Evolutionary conservation across 2,329 filamentous ascomycete species (phyloP).

Genomic region (Herpomyces periplanetae): DNA sequence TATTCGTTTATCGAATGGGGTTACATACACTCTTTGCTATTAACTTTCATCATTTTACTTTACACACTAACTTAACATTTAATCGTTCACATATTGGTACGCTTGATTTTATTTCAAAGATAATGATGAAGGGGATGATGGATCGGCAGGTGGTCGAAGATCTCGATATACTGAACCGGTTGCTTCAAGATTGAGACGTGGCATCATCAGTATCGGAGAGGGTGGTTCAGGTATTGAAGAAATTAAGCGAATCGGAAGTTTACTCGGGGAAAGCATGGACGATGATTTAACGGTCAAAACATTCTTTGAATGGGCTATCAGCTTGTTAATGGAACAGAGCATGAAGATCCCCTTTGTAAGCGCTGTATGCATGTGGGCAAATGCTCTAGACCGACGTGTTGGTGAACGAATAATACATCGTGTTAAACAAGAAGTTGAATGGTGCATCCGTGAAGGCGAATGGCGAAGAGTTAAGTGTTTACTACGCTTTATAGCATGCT

Average conservation of each 20-base stretch:
- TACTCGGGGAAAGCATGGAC: constrained; percentile 10
- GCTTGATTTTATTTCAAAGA: too few relatives aligned
- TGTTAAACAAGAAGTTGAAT: constrained; percentile 19
- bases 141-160: constrained; percentile 1
- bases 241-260: constrained; percentile 1
- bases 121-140: constrained; percentile 1
- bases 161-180: constrained; percentile 1
- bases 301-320: constrained; percentile 5
- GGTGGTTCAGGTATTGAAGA: constrained; percentile 1
- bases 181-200: too few relatives aligned
- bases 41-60: too few relatives aligned
- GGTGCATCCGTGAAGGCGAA: constrained; percentile 24
- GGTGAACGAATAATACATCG: constrained; percentile 25
- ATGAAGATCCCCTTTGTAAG: constrained; percentile 91
- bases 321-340: constrained; percentile 31
- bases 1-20: too few relatives aligned
- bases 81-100: too few relatives aligned
- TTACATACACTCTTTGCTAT: too few relatives aligned
- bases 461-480: constrained; percentile 77
- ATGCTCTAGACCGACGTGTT: constrained; percentile 34
- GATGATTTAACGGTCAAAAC: constrained; percentile 5
- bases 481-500: constrained; percentile 50
- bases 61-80: too few relatives aligned
- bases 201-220: constrained; percentile 2
- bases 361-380: constrained; percentile 37